Evolutionary conservation across 176 grass and related monocot genomes (phyloP), one percentile per base, ranked within the genome.

Genomic region (Cymbopogon citratus): DNA sequence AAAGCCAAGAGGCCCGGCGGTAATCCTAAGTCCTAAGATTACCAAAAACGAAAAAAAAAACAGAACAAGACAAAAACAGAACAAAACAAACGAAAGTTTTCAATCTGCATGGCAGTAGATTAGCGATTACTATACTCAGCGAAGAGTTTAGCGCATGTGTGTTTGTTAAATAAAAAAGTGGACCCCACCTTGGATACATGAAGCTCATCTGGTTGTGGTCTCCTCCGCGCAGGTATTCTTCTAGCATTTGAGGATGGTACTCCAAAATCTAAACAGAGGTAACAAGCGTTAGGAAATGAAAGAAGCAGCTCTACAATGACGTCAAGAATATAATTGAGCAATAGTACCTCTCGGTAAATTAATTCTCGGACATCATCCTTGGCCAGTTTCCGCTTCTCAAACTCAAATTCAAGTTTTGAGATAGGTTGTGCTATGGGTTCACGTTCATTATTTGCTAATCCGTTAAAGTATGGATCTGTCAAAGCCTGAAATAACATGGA

Each of bases 321-420:
- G 43, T 56, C 15, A 29, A 38, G n/a, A 80, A 29, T 13, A 72
- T 9, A 80, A 76, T 51, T 59, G 24, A 85, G 51, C n/a, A 80
- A 69, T 45, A 26, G 26, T 79, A 96, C 97, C 93, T 99, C 97
- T 85, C 97, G 85, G 83, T 99, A 99, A 85, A 99, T 99, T 65
- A 99, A 80, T 74, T 99, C 97, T 78, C 93, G 89, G 28, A 99
- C 97, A 75, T 99, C 97, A 79, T 99, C 96, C 87, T 99, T 99
- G 63, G 83, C 82, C 74, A 99, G 65, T 84, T 99, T 99, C 76
- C 92, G 90, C 78, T 94, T 91, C 84, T 99, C 97, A 23, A 96
- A 99, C 59, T 99, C 97, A 89, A 99, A 99, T 60, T 99, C 97
- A 86, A 99, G 87, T 90, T 99, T 99, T 62, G 97, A 92, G 63